A percentile compares a stretch with the other conserved stretches of the same genome.
Conservation (phyloP, 768 basidiomycete genomes). For the Termitomyces sp. region DNA sequence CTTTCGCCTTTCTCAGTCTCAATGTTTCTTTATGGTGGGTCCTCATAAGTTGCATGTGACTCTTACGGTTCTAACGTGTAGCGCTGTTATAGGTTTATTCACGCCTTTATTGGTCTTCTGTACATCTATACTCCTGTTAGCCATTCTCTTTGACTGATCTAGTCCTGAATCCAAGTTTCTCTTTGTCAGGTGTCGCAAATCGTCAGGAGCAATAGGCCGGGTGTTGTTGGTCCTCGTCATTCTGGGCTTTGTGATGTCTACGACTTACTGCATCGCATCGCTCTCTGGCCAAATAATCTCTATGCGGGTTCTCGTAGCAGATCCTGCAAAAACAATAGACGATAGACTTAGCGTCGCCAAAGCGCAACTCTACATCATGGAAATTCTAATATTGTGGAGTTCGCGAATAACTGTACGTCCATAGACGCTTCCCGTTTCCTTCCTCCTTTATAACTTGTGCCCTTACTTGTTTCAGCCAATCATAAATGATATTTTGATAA, state of each 20-base stretch:
- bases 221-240: neutral
- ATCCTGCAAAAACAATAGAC: neutral
- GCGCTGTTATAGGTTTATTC: neutral
- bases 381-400: neutral
- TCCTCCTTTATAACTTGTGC: neutral
- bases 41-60: neutral
- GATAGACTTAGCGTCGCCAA: neutral
- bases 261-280: neutral
- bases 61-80: neutral
- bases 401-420: neutral
- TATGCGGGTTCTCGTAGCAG: neutral
- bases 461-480: neutral
- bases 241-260: neutral
- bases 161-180: neutral
- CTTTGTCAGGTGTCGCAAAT: neutral
- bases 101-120: neutral
- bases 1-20: neutral
- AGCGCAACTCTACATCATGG: neutral
- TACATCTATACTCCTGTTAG: neutral
- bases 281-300: neutral
- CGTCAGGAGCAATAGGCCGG: neutral
- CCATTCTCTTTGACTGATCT: neutral
- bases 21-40: neutral
- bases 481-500: neutral
- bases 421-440: neutral